Conservation (phyloP, 2,329 filamentous ascomycete genomes). For the Botrytis fabae region DNA sequence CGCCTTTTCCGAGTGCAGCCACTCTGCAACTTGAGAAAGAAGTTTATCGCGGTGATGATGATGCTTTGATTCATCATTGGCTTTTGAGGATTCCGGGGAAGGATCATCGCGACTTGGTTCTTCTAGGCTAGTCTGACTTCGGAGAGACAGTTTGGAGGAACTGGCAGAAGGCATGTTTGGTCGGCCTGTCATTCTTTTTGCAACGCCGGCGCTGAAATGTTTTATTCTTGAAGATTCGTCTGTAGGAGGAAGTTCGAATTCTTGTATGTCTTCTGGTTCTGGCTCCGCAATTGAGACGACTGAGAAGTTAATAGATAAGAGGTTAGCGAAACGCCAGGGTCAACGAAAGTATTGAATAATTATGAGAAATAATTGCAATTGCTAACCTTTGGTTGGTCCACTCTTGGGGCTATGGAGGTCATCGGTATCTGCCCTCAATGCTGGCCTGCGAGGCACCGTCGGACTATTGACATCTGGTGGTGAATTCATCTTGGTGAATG, state of each 20-base stretch:
- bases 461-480: conserved; percentile 10
- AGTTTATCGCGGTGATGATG: conserved; percentile 52
- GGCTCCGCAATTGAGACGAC: conserved; percentile 38
- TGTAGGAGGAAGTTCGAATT: conserved; percentile 23
- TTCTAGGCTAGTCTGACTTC: conserved; percentile 35
- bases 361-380: conserved; percentile 13
- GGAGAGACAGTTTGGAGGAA: conserved; percentile 32
- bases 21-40: conserved; percentile 74
- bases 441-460: conserved; percentile 19
- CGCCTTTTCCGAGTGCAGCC: conserved; percentile 77
- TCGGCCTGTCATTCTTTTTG: conserved; percentile 35
- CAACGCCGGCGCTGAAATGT: conserved; percentile 34
- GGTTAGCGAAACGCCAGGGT: not conserved
- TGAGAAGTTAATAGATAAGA: conserved; percentile 29
- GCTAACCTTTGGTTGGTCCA: conserved; percentile 38
- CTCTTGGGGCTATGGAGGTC: conserved; percentile 32
- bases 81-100: conserved; percentile 23
- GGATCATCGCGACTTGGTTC: conserved; percentile 24
- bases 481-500: conserved; percentile 14
- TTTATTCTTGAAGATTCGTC: conserved; percentile 34
- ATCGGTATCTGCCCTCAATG: conserved; percentile 18
- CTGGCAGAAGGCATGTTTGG: conserved; percentile 29
- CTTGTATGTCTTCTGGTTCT: conserved; percentile 34
- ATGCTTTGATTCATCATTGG: conserved; percentile 27
- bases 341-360: conserved; percentile 2